Evolutionary conservation across 1,284 basidiomycete genomes (phyloP).

Genomic region (Testicularia cyperi): DNA sequence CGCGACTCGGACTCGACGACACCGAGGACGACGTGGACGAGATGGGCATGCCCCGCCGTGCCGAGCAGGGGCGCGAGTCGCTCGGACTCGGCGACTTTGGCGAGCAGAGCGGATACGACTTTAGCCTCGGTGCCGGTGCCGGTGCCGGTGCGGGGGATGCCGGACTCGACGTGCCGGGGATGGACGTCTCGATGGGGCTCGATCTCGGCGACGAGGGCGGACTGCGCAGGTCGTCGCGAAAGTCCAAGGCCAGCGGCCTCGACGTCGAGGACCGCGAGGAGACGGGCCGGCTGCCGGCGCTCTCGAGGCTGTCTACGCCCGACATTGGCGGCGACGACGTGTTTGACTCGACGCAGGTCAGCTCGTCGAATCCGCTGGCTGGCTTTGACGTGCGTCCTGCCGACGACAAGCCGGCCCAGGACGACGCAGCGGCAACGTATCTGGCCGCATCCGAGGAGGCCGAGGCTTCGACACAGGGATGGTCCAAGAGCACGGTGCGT

Average conservation of each 20-base stretch:
- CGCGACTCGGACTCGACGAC: constrained; percentile 33
- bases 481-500: constrained; percentile 84
- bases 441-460: constrained; percentile 60
- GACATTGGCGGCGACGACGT: constrained; percentile 70
- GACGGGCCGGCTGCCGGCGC: constrained; percentile 37
- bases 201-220: constrained; percentile 22
- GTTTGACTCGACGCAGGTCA: constrained; percentile 65
- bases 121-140: constrained; percentile 2
- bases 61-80: constrained; percentile 16
- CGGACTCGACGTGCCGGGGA: constrained; percentile 19
- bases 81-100: constrained; percentile 33
- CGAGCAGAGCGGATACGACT: constrained; percentile 9
- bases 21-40: constrained; percentile 59
- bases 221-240: constrained; percentile 35
- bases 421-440: constrained; percentile 64
- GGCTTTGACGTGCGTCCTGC: constrained; percentile 72
- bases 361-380: constrained; percentile 75
- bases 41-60: constrained; percentile 32
- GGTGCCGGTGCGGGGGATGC: constrained; percentile 16
- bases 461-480: constrained; percentile 66
- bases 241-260: constrained; percentile 13
- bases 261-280: constrained; percentile 20
- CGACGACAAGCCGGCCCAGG: constrained; percentile 54
- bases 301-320: constrained; percentile 58
- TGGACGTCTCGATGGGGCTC: constrained; percentile 12